Percentiles rank a stretch among this genome's conserved stretches.
phyloP scores from a whole-genome alignment of 139 green algal genomes.

The Asterochloris sp. region DNA sequence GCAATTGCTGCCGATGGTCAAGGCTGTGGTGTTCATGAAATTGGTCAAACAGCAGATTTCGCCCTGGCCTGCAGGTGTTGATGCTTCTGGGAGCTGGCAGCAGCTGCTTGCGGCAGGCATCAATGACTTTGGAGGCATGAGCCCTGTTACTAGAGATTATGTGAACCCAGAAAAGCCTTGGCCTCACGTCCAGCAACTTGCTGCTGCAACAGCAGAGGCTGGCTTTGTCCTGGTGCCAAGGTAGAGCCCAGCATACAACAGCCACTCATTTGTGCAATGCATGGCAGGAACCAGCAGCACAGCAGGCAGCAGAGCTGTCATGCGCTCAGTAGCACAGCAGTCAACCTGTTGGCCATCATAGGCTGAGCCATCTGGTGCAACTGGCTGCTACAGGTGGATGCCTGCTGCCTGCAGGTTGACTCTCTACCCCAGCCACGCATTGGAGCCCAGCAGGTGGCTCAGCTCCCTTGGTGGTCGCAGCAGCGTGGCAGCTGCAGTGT shows the following conservation, averaged over 20 bases:
- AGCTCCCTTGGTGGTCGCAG: slow-evolving; percentile 18
- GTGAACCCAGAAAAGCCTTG: slow-evolving; percentile 81
- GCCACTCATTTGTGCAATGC: neutral
- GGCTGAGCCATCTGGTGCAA: no score
- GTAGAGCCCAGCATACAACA: neutral
- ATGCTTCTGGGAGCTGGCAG: slow-evolving; percentile 37
- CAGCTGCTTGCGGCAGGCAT: slow-evolving; percentile 73
- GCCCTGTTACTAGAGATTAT: slow-evolving; percentile 78
- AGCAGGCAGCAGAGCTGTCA: no score
- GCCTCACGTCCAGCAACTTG: slow-evolving; percentile 71
- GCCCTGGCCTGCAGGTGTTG: no score
- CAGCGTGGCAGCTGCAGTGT: slow-evolving; percentile 39
- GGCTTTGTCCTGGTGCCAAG: slow-evolving; percentile 69
- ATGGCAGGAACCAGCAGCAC: neutral
- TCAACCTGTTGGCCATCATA: no score
- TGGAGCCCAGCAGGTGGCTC: slow-evolving; percentile 33
- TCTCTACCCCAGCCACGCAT: slow-evolving; percentile 63
- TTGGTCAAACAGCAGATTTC: neutral
- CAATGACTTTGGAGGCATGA: slow-evolving; percentile 87
- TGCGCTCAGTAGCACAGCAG: no score
- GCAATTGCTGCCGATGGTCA: no score
- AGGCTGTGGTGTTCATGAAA: neutral
- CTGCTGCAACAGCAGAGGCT: slow-evolving; percentile 44
- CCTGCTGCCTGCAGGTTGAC: slow-evolving; percentile 52
- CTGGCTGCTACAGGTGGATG: neutral